phyloP scores from a whole-genome alignment of 495 filamentous ascomycete species.

The Annulohypoxylon nitens region DNA sequence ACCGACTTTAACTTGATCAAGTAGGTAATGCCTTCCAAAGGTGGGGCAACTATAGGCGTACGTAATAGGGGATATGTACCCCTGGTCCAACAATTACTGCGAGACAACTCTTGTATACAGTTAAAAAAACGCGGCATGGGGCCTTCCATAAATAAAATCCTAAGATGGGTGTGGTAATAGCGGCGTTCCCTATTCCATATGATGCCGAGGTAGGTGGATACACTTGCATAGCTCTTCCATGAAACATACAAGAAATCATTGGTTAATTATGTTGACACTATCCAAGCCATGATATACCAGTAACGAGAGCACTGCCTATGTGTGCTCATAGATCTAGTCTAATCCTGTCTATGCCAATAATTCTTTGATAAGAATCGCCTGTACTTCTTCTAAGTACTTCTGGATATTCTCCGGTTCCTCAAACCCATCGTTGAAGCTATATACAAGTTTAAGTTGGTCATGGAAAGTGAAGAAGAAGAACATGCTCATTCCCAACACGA shows the following conservation, averaged over 20 bases:
- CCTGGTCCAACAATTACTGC: background rate
- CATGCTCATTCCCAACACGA: conserved; percentile 43
- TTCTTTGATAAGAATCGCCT: conserved; percentile 26
- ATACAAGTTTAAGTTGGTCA: conserved; percentile 35
- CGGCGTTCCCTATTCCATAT: background rate
- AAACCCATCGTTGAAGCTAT: conserved; percentile 42
- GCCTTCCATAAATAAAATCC: background rate
- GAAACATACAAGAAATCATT: no score
- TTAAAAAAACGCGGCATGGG: background rate
- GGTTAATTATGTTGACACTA: no score
- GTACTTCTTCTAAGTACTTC: conserved; percentile 38
- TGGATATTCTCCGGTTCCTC: conserved; percentile 38
- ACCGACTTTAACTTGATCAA: background rate
- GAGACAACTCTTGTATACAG: background rate
- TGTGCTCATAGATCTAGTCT: background rate
- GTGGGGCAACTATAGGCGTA: background rate
- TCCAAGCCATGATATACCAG: no score
- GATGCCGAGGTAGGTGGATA: background rate
- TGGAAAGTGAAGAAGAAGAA: conserved; percentile 39
- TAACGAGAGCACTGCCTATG: background rate
- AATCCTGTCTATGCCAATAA: conserved; percentile 14
- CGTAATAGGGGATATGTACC: background rate
- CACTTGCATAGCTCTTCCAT: no score
- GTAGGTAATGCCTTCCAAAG: background rate
- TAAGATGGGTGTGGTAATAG: background rate